phyloP scores from a whole-genome alignment of 371 early-diverging fungal genomes.

The Cladochytrium tenue region DNA sequence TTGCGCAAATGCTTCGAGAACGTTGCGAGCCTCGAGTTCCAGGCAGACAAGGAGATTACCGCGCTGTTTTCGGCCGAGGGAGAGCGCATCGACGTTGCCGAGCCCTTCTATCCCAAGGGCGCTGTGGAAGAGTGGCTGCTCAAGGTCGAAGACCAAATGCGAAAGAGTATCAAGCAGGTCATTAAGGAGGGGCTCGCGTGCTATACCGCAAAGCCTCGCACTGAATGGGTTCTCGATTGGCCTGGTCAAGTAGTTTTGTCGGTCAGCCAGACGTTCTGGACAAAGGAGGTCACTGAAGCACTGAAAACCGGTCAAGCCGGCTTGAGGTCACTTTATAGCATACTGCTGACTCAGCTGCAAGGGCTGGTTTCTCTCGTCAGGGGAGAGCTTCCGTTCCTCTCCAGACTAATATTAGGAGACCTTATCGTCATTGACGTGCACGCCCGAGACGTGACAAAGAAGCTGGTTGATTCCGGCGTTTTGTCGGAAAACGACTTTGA shows the following conservation, averaged over 20 bases:
- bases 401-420: conserved; percentile 51
- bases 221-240: conserved; percentile 55
- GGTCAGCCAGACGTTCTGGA: conserved; percentile 56
- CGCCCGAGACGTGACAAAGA: conserved; percentile 56
- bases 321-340: conserved; percentile 35
- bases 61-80: conserved; percentile 61
- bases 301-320: conserved; percentile 43
- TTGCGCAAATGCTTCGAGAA: conserved; percentile 64
- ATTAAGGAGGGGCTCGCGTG: conserved; percentile 46
- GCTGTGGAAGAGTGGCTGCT: conserved; percentile 61
- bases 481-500: conserved; percentile 56
- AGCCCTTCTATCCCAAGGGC: conserved; percentile 56
- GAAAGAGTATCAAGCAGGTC: conserved; percentile 50
- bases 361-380: conserved; percentile 56
- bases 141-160: conserved; percentile 57
- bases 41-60: conserved; percentile 44
- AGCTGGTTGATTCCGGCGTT: conserved; percentile 47
- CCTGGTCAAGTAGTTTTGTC: conserved; percentile 60
- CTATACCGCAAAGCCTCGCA: conserved; percentile 43
- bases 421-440: conserved; percentile 64
- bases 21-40: conserved; percentile 53
- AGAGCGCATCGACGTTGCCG: conserved; percentile 45
- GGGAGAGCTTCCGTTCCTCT: conserved; percentile 53
- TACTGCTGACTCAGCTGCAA: conserved; percentile 49
- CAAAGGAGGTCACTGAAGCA: conserved; percentile 57